Conservation (phyloP, 1,139 yeast species). For the Hemisphaericaspora lyxosophila region DNA sequence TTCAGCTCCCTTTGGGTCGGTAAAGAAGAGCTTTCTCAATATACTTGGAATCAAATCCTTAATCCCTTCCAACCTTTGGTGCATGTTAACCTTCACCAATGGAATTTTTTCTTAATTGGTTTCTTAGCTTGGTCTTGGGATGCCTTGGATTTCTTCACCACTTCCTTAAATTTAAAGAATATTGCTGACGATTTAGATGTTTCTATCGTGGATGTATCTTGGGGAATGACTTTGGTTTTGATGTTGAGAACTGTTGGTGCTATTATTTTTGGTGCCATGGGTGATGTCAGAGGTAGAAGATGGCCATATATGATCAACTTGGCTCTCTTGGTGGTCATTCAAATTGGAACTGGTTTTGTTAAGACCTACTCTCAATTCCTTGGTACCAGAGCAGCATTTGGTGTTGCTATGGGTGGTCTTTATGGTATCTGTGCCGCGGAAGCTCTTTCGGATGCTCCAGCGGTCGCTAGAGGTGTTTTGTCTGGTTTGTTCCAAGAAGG, state of each 20-base stretch:
- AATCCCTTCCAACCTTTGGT: slow-evolving; percentile 32
- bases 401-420: slow-evolving; percentile 43
- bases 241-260: slow-evolving; percentile 45
- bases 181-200: slow-evolving; percentile 28
- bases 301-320: slow-evolving; percentile 35
- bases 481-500: slow-evolving; percentile 42
- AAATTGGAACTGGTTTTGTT: slow-evolving; percentile 40
- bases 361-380: slow-evolving; percentile 34
- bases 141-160: slow-evolving; percentile 38
- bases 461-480: slow-evolving; percentile 33
- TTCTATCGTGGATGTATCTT: slow-evolving; percentile 28
- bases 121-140: slow-evolving; percentile 42
- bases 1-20: slow-evolving; percentile 29
- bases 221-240: slow-evolving; percentile 43
- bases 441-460: slow-evolving; percentile 36
- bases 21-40: slow-evolving; percentile 25
- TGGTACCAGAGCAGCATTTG: slow-evolving; percentile 39
- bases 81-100: slow-evolving; percentile 27
- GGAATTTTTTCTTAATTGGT: slow-evolving; percentile 34
- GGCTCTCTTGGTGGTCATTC: slow-evolving; percentile 28
- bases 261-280: slow-evolving; percentile 32
- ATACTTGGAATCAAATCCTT: slow-evolving; percentile 25
- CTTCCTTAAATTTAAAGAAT: slow-evolving; percentile 29
- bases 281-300: slow-evolving; percentile 35
- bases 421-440: slow-evolving; percentile 36